These are phyloP conservation scores for Sphaerostilbella broomeana DNA, from an alignment of 2,329 filamentous ascomycete genomes.

Conservation along the genomic window DNA sequence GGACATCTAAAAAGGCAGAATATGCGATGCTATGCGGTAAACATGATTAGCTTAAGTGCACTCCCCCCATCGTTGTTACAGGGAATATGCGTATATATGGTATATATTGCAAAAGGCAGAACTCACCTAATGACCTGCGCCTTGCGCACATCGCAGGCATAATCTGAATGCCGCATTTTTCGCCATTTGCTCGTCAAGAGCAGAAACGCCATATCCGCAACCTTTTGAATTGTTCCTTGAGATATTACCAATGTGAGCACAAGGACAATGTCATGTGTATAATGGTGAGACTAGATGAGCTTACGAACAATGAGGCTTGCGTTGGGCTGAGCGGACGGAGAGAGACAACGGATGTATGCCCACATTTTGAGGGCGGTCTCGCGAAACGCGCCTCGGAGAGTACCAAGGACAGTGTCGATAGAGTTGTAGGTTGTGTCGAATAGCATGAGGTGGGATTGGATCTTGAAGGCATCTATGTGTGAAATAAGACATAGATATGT, in stretches of 20 bases:
- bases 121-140: slow-evolving; percentile 57
- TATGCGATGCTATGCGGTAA: slow-evolving; percentile 37
- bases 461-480: slow-evolving; percentile 65
- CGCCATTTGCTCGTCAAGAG: slow-evolving; percentile 54
- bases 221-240: slow-evolving; percentile 56
- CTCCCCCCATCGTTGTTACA: not conserved
- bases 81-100: not conserved
- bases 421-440: slow-evolving; percentile 76
- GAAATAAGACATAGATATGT: too few species aligned
- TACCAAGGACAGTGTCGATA: slow-evolving; percentile 59
- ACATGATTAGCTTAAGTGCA: slow-evolving; percentile 1
- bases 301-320: slow-evolving; percentile 56
- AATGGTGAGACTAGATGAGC: slow-evolving; percentile 27
- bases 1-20: slow-evolving; percentile 61
- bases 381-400: slow-evolving; percentile 65
- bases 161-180: slow-evolving; percentile 40
- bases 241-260: not conserved
- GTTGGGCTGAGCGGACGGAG: slow-evolving; percentile 48
- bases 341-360: slow-evolving; percentile 55
- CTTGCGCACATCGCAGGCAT: slow-evolving; percentile 53
- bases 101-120: too few species aligned
- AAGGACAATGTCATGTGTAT: not conserved
- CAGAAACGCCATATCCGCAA: slow-evolving; percentile 57
- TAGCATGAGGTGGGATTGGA: slow-evolving; percentile 79
- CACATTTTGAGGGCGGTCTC: slow-evolving; percentile 74